Evolutionary conservation across 768 basidiomycete species (phyloP).

Genomic region (Termitomyces eurrhizus): DNA sequence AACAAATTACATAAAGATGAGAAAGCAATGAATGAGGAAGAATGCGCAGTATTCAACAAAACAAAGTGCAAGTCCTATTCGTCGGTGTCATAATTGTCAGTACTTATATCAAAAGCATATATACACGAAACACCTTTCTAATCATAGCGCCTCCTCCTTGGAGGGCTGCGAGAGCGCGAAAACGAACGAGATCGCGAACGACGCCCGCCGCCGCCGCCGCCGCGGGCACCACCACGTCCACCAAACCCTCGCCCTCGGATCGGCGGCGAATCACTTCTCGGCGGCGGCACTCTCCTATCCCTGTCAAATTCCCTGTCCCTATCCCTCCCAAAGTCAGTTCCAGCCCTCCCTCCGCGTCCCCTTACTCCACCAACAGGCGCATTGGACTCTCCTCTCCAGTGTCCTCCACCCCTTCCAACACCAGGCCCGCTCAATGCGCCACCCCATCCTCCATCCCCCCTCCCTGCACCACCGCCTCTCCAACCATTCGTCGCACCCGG

Average conservation of each 20-base stretch:
- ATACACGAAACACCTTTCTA: neutral
- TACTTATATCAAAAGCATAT: neutral
- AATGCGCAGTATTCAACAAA: neutral
- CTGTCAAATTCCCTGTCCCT: slow-evolving; percentile 24
- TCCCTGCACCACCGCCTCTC: slow-evolving; percentile 25
- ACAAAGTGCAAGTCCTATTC: neutral
- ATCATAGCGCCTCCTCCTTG: slow-evolving; percentile 38
- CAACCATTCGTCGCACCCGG: slow-evolving; percentile 26
- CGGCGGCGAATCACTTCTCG: slow-evolving; percentile 46
- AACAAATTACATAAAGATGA: too few relatives aligned
- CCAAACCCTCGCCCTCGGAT: slow-evolving; percentile 28
- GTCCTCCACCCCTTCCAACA: slow-evolving; percentile 54
- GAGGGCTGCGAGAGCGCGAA: slow-evolving; percentile 36
- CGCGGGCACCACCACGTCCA: slow-evolving; percentile 26
- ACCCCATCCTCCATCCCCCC: slow-evolving; percentile 45
- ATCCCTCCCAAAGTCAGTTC: slow-evolving; percentile 26
- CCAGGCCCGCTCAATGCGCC: slow-evolving; percentile 31
- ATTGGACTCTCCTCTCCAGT: slow-evolving; percentile 73
- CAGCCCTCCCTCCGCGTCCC: slow-evolving; percentile 37
- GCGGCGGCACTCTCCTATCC: slow-evolving; percentile 43
- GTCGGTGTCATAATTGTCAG: neutral
- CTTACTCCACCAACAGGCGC: slow-evolving; percentile 24
- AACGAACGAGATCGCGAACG: slow-evolving; percentile 34
- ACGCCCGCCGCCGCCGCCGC: slow-evolving; percentile 28
- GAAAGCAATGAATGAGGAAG: neutral